Evolutionary conservation across 768 basidiomycete species (phyloP).

Genomic region (Hygrocybe punicea): DNA sequence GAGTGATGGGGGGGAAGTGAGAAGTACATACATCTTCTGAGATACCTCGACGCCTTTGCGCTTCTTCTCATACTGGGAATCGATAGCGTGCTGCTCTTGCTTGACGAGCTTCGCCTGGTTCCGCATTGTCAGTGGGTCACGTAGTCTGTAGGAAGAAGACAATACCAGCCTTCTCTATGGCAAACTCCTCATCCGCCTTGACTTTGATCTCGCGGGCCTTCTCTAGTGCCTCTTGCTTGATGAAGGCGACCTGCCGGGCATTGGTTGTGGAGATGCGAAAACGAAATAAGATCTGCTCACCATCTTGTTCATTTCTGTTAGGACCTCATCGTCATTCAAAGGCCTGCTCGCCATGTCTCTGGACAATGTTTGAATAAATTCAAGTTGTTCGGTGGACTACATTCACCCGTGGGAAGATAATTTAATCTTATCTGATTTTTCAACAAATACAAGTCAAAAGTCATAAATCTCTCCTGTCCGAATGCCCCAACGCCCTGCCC

Average conservation of each 20-base stretch:
- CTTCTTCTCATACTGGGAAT: conserved; percentile 93
- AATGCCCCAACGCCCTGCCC: conserved; percentile 80
- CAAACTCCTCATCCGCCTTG: conserved; percentile 98
- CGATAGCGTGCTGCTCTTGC: conserved; percentile 92
- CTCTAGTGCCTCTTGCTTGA: conserved; percentile 97
- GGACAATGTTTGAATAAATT: neutral
- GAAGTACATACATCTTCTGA: conserved; percentile 83
- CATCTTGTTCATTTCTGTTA: conserved; percentile 99
- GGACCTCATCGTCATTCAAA: conserved; percentile 91
- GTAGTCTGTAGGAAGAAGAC: neutral
- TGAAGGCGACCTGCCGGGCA: conserved; percentile 79
- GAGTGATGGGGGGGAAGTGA: neutral
- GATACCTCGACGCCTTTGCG: conserved; percentile 88
- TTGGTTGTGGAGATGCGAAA: neutral
- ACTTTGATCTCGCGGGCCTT: conserved; percentile 96
- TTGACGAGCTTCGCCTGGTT: conserved; percentile 91
- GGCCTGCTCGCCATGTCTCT: conserved; percentile 68
- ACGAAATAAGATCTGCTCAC: conserved; percentile 42
- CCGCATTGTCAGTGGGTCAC: neutral
- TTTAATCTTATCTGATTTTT: too few relatives aligned
- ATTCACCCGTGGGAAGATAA: too few relatives aligned
- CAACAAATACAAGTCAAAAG: neutral
- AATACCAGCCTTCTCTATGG: conserved; percentile 84
- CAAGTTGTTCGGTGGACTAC: too few relatives aligned
- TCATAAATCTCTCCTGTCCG: conserved; percentile 52